Evolutionary conservation across 129 eudicot species (phyloP).

Genomic region (Chrysanthemum lavandulifolium): DNA sequence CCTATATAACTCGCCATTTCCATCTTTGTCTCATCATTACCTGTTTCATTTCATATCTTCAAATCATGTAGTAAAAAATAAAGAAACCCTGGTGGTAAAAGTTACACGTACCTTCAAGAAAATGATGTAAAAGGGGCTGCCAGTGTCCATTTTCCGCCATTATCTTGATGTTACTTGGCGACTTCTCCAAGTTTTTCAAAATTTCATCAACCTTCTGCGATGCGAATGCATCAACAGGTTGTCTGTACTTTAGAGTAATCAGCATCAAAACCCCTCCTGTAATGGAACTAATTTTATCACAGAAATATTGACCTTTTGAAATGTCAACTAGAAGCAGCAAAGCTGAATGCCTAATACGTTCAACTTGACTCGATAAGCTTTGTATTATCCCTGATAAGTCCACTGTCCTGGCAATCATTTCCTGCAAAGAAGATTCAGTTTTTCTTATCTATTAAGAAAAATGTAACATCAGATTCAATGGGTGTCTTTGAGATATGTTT

Average conservation of each 20-base stretch:
- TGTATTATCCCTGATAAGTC: slow-evolving; percentile 40
- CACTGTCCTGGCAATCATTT: slow-evolving; percentile 38
- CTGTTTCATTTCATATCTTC: slow-evolving; percentile 30
- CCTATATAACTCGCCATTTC: slow-evolving; percentile 61
- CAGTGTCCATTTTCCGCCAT: slow-evolving; percentile 85
- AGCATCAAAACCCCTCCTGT: slow-evolving; percentile 58
- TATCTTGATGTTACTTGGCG: slow-evolving; percentile 53
- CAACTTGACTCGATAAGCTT: slow-evolving; percentile 55
- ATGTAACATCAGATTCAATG: too few species aligned
- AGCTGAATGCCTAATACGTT: slow-evolving; percentile 48
- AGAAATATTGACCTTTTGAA: slow-evolving; percentile 37
- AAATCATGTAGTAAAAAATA: neutral
- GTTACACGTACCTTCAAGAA: slow-evolving; percentile 58
- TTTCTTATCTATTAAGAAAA: neutral
- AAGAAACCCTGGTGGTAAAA: neutral
- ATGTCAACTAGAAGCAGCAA: slow-evolving; percentile 56
- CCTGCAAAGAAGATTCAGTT: slow-evolving; percentile 37
- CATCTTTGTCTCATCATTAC: slow-evolving; percentile 60
- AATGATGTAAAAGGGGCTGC: slow-evolving; percentile 63
- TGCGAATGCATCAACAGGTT: slow-evolving; percentile 46
- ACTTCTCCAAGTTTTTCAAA: slow-evolving; percentile 57
- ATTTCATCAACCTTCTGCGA: slow-evolving; percentile 50
- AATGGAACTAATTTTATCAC: slow-evolving; percentile 44
- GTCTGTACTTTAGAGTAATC: slow-evolving; percentile 50
- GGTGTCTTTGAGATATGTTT: too few species aligned